These are phyloP conservation scores for Coemansia sp. DNA, from an alignment of 192 early-diverging fungal genomes.

Conservation along the genomic window DNA sequence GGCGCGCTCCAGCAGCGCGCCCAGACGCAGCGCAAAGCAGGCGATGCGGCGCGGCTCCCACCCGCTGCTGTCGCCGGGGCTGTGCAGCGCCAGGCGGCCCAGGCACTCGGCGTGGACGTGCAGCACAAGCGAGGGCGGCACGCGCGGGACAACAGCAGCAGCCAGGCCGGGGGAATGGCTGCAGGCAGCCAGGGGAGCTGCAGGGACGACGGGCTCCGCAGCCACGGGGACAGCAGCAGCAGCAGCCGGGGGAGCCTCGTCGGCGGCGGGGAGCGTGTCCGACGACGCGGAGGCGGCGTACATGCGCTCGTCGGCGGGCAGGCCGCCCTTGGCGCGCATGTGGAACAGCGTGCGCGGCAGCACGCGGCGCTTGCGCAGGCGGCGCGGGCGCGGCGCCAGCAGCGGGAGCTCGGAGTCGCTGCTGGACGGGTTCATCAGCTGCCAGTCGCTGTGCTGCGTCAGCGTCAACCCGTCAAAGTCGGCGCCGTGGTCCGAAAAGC, in stretches of 20 bases:
- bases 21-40: slow-evolving; percentile 27
- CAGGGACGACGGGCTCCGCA: background rate
- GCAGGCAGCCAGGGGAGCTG: background rate
- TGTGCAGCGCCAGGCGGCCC: slow-evolving; percentile 24
- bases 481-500: slow-evolving; percentile 14
- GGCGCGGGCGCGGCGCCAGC: slow-evolving; percentile 24
- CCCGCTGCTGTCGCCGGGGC: slow-evolving; percentile 25
- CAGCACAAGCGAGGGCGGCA: slow-evolving; percentile 37
- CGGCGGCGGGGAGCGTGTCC: slow-evolving; percentile 16
- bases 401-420: slow-evolving; percentile 27
- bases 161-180: background rate
- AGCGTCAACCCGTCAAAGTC: slow-evolving; percentile 48
- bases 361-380: slow-evolving; percentile 50
- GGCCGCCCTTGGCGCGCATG: slow-evolving; percentile 3
- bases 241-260: background rate
- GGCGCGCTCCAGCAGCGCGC: slow-evolving; percentile 20
- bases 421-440: slow-evolving; percentile 42
- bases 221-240: background rate
- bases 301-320: slow-evolving; percentile 5
- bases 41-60: slow-evolving; percentile 33
- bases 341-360: slow-evolving; percentile 40
- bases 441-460: slow-evolving; percentile 49
- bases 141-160: slow-evolving; percentile 15
- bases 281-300: slow-evolving; percentile 15
- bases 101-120: slow-evolving; percentile 17